Evolutionary conservation across 2,329 filamentous ascomycete genomes (phyloP).

Genomic region (Xylariaceae sp.): DNA sequence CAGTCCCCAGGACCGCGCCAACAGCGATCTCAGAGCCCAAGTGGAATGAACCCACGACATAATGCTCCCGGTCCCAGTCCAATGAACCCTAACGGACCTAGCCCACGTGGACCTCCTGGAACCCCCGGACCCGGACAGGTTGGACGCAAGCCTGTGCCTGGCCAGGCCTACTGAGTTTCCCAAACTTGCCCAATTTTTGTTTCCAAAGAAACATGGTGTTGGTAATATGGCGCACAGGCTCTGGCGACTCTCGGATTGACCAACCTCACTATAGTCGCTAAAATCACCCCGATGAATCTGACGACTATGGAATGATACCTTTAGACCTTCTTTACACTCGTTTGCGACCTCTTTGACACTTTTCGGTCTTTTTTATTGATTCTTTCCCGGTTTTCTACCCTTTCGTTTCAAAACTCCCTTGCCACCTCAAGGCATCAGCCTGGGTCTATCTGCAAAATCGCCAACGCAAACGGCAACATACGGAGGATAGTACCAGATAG

Average conservation of each 20-base stretch:
- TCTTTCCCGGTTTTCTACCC: conserved; percentile 18
- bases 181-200: too few relatives aligned
- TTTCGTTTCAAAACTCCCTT: conserved; percentile 15
- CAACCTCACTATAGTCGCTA: neutral
- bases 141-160: conserved; percentile 53
- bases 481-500: conserved; percentile 17
- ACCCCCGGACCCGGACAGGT: conserved; percentile 39
- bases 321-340: conserved; percentile 34
- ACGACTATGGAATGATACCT: conserved; percentile 29
- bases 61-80: conserved; percentile 44
- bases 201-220: too few relatives aligned
- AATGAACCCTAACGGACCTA: conserved; percentile 40
- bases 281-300: conserved; percentile 24
- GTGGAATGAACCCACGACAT: conserved; percentile 37
- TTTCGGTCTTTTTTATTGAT: conserved; percentile 14
- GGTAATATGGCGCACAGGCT: too few relatives aligned
- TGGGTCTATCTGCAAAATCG: too few relatives aligned
- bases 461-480: conserved; percentile 8
- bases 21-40: conserved; percentile 38
- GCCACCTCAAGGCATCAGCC: too few relatives aligned
- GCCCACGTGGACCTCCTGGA: conserved; percentile 28
- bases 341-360: conserved; percentile 27
- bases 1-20: conserved; percentile 18
- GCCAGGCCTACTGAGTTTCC: conserved; percentile 46
- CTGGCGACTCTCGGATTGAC: too few relatives aligned